Base-by-base conservation (phyloP, 805 yeast species). In the Candida maltosa region DNA sequence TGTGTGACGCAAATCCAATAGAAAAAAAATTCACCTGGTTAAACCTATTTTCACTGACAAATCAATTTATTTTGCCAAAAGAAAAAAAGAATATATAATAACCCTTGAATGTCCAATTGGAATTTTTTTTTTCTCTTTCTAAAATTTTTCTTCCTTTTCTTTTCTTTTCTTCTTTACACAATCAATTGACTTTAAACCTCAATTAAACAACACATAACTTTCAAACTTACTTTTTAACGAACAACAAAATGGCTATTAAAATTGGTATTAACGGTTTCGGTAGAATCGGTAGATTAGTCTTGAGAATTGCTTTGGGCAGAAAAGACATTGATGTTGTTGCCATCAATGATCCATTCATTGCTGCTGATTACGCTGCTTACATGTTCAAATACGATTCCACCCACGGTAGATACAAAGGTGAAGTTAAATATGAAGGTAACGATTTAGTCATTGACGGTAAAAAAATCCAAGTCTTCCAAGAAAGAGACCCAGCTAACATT, bases 181-280 rank as follows among this genome's bases (percentile, higher is more conserved):
- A 25, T 31, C 26, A 31, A 31, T 24, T 31, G 22, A 21, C 33
- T 29, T 7, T 6, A 15, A 16, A 6, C 10, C 18, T 15, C 14
- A 31, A 26, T 17, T 26, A 16, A 17, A 21, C 10, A 14, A 16
- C 26, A 31, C n/a, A n/a, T n/a, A n/a, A n/a, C n/a, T n/a, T n/a
- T n/a, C n/a, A n/a, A n/a, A n/a, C n/a, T n/a, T n/a, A n/a, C n/a
- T n/a, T n/a, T 11, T 12, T 16, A 21, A 34, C 11, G 19, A 18
- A 31, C 25, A 22, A 23, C 11, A 59, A 40, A 60, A 73, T 73
- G 77, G 75, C 76, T 65, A 73, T 76, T 62, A 80, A 76, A 55
- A 76, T 86, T 65, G 95, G 95, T 71, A 87, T 86, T 65, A 86
- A 86, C 80, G 95, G 95, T 56, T 86, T 86, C 83, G 95, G 95